Percentiles rank a stretch among this genome's conserved stretches.
phyloP scores from a whole-genome alignment of 2,329 filamentous ascomycete species.

The Lithohypha guttulata region DNA sequence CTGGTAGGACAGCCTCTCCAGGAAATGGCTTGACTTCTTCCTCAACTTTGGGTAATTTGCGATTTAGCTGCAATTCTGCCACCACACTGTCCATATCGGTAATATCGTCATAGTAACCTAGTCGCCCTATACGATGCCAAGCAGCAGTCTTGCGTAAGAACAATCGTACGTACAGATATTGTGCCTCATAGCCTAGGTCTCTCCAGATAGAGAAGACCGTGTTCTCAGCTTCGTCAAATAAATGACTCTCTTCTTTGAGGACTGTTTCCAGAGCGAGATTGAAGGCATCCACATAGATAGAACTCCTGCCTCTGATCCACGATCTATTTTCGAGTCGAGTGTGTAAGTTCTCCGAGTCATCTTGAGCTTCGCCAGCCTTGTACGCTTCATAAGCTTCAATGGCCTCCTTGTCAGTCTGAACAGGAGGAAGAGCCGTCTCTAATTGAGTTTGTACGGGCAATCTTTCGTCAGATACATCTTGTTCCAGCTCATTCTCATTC shows the following conservation, averaged over 20 bases:
- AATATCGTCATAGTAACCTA: conserved; percentile 77
- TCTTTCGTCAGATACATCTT: conserved; percentile 26
- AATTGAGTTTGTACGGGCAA: conserved; percentile 56
- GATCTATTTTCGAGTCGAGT: conserved; percentile 45
- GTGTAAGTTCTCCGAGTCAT: conserved; percentile 32
- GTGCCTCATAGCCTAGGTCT: conserved; percentile 65
- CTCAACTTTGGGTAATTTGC: conserved; percentile 42
- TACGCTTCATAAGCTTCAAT: conserved; percentile 70
- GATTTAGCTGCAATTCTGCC: conserved; percentile 48
- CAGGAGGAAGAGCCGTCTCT: conserved; percentile 58
- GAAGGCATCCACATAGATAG: conserved; percentile 95
- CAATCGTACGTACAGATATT: conserved; percentile 83
- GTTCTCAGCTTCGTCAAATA: conserved; percentile 73
- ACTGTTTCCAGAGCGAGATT: conserved; percentile 86
- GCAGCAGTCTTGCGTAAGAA: conserved; percentile 84
- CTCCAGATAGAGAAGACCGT: conserved; percentile 69
- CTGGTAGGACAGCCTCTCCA: conserved; percentile 39
- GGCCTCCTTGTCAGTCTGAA: conserved; percentile 57
- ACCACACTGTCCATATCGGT: conserved; percentile 60
- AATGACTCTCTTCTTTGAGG: conserved; percentile 72
- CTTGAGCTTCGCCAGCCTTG: conserved; percentile 42
- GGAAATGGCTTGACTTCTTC: conserved; percentile 29
- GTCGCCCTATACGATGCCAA: conserved; percentile 72
- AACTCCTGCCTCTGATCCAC: conserved; percentile 70
- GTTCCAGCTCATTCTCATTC: conserved; percentile 31